Base-by-base conservation (phyloP, 1,139 yeast genomes). In the Kluyveromyces marxianus region DNA sequence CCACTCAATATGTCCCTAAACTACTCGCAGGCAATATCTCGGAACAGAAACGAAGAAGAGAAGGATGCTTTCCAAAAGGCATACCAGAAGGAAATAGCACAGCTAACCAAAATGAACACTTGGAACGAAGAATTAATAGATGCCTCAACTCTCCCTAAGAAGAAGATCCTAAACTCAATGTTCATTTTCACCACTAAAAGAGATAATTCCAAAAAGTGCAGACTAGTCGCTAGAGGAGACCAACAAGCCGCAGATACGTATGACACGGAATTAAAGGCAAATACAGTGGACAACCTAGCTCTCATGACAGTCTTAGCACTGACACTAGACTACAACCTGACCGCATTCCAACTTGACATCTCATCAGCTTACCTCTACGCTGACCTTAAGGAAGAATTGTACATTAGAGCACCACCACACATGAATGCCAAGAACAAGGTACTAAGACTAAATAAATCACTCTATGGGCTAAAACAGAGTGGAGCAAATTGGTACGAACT, bases 351-450 rank as follows among this genome's bases (percentile, higher is more conserved):
- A 42, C 41, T 47, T 6, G 53, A 50, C 43, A 49, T 49, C 10
- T 47, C 54, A 4, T 50, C 52, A 4, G 52, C 56, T 3, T 52
- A 50, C 35, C 27, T 52, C 14, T 27, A 49, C 6, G 52, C 56
- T 3, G 50, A 50, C 35, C 27, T 52, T 8, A 32, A 49, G 28
- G 56, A 52, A 42, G 53, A 45, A 33, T 40, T 53, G 3, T 52
- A 45, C 41, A 50, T 52, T 14, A 21, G 50, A 38, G 42, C 53
- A 14, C 50, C 47, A 6, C 55, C 54, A n/a, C 51, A 49, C 27
- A 32, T 25, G 25, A 43, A 42, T 7, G 10, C 32, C 25, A 30
- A 28, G n/a, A 32, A 37, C 42, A 49, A 48, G 41, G 50, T 44
- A 25, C 24, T 44, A 34, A 37, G 10, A 35, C 39, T 48, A 10